Evolutionary conservation across 805 yeast genomes (phyloP), one percentile per base, ranked within the genome.

Genomic region (Aciculoconidium aculeatum): DNA sequence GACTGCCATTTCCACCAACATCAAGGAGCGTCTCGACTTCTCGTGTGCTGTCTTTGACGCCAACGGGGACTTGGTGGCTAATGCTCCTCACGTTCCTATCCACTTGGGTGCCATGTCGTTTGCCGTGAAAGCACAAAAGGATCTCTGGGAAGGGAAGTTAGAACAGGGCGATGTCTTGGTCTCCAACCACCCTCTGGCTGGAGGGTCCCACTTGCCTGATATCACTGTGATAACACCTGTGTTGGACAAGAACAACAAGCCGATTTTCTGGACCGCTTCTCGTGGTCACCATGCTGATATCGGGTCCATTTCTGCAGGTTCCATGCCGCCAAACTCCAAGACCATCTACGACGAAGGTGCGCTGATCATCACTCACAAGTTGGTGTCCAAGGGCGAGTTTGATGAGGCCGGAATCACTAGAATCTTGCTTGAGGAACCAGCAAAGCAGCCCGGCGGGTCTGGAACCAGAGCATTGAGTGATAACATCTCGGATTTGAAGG

Each of bases 221-320:
- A 86, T 88, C 40, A 88, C 96, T 0, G 94, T 88, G 8, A 78
- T 90, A 25, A 83, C 96, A 0, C 97, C 97, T 0, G 87, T 88
- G 2, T 81, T 85, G 48, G 65, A 65, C 16, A 36, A 43, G 12
- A 37, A 45, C 15, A 65, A 60, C 13, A 70, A 64, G 5, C 68
- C 85, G 19, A 72, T 86, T 15, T 88, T 88, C 52, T 88, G 85
- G 66, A 87, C 85, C 9, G 97, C 96, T 1, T 80, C 95, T 0
- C 68, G 97, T 40, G 96, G 96, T 2, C 97, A 88, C 57, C 97
- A 90, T 58, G 88, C 96, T 5, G 97, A 88, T 55, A 88, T 90
- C 47, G 96, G 97, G 11, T 94, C 95, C 9, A 74, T 80, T 34
- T 58, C 85, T 19, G 95, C 96, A 1, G 96, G 96, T 1, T 81